Percentiles rank a stretch among this genome's conserved stretches.
These are phyloP conservation scores for Penicillium waksmanii DNA, from an alignment of 495 filamentous ascomycete species.

Conservation along the genomic window DNA sequence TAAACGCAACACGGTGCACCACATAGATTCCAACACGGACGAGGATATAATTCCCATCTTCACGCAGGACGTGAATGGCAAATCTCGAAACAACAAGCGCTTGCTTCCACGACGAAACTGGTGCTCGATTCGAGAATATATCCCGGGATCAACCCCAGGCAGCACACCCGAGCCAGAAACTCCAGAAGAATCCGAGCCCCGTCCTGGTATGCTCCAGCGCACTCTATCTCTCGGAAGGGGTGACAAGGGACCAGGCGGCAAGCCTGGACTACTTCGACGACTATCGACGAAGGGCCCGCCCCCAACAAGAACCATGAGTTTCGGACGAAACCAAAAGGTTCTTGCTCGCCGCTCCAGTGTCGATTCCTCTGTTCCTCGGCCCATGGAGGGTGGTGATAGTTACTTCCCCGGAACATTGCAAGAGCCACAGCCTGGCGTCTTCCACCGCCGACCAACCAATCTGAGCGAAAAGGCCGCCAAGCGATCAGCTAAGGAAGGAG, in stretches of 20 bases:
- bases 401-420: slow-evolving; percentile 40
- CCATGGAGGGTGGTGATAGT: slow-evolving; percentile 38
- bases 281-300: slow-evolving; percentile 49
- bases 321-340: slow-evolving; percentile 31
- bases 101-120: slow-evolving; percentile 92
- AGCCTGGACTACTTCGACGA: slow-evolving; percentile 55
- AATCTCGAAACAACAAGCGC: slow-evolving; percentile 84
- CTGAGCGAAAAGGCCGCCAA: slow-evolving; percentile 61
- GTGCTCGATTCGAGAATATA: slow-evolving; percentile 83
- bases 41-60: slow-evolving; percentile 97
- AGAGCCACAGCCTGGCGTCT: slow-evolving; percentile 48
- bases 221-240: slow-evolving; percentile 67
- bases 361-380: slow-evolving; percentile 38
- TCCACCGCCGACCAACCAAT: slow-evolving; percentile 75
- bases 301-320: slow-evolving; percentile 45
- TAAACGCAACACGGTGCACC: slow-evolving; percentile 90
- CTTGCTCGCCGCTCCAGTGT: slow-evolving; percentile 42
- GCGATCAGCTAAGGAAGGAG: slow-evolving; percentile 42
- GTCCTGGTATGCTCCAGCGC: slow-evolving; percentile 55
- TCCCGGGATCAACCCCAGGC: slow-evolving; percentile 75
- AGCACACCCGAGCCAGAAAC: slow-evolving; percentile 52
- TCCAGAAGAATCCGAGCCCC: slow-evolving; percentile 39
- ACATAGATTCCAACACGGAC: slow-evolving; percentile 73
- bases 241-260: slow-evolving; percentile 43
- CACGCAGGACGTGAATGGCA: slow-evolving; percentile 82